These are phyloP conservation scores for Monosporascus ibericus DNA, from an alignment of 2,329 filamentous ascomycete species.

Conservation along the genomic window DNA sequence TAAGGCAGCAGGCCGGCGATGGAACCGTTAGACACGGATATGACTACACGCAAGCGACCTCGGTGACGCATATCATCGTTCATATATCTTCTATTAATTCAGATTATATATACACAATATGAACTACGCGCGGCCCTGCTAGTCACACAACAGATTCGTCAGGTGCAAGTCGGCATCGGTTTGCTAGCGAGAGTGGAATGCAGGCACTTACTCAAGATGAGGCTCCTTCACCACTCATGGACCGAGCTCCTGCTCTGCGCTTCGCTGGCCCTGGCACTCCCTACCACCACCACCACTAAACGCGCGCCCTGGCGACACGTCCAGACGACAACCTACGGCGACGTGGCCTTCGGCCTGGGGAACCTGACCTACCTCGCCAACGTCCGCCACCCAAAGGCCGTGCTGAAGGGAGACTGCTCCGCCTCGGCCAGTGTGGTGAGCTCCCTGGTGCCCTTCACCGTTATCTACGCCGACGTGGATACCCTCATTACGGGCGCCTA, in stretches of 20 bases:
- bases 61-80: background rate
- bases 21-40: background rate
- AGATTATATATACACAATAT: background rate
- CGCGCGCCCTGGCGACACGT: constrained; percentile 11
- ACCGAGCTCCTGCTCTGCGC: background rate
- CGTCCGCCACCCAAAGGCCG: constrained; percentile 23
- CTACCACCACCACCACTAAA: constrained; percentile 1
- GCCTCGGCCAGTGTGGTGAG: constrained; percentile 1
- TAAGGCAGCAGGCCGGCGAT: background rate
- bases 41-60: background rate
- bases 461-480: constrained; percentile 23
- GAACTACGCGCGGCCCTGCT: background rate
- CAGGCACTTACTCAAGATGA: background rate
- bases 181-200: background rate
- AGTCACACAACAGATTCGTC: background rate
- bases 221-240: background rate
- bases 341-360: constrained; percentile 29
- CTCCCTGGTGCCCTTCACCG: constrained; percentile 15
- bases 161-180: background rate
- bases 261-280: background rate
- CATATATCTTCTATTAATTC: too few species aligned
- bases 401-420: constrained; percentile 8
- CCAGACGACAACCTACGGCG: constrained; percentile 18
- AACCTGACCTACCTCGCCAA: constrained; percentile 31
- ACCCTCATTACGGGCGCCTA: constrained; percentile 20